Percentiles rank a stretch among this genome's conserved stretches.
Conservation (phyloP, 139 green algal species). For the Micromonas commoda region DNA sequence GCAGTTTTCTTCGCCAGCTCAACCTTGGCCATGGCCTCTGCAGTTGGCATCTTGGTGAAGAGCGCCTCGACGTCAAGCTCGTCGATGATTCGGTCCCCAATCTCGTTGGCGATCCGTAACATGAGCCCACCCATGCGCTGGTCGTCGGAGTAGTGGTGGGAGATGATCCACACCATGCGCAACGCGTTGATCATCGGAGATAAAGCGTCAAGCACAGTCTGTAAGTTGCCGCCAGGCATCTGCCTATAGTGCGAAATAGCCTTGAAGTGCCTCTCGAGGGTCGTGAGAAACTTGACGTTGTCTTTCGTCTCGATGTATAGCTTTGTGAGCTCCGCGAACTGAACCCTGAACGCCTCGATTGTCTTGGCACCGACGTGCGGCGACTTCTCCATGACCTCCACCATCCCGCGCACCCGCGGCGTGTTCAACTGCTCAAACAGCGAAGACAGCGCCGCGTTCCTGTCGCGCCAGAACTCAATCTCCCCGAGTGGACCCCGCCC, state of each 20-base stretch:
- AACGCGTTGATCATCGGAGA: constrained; percentile 81
- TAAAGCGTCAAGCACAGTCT: constrained; percentile 65
- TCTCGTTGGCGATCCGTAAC: constrained; percentile 65
- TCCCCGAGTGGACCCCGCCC: constrained; percentile 68
- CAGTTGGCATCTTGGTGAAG: constrained; percentile 51
- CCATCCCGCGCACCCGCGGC: constrained; percentile 50
- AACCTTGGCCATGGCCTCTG: constrained; percentile 52
- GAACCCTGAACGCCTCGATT: constrained; percentile 49
- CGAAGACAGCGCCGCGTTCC: constrained; percentile 58
- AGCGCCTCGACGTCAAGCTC: constrained; percentile 58
- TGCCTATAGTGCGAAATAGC: constrained; percentile 17
- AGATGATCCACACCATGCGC: constrained; percentile 91
- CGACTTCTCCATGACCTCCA: constrained; percentile 39
- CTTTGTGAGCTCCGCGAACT: constrained; percentile 61
- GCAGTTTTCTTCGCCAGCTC: constrained; percentile 52
- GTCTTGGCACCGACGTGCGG: constrained; percentile 59
- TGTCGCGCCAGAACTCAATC: constrained; percentile 78
- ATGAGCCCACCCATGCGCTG: constrained; percentile 81
- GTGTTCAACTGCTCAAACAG: constrained; percentile 81
- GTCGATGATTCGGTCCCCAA: constrained; percentile 59
- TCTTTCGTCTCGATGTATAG: constrained; percentile 68
- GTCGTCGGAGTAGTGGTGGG: constrained; percentile 73
- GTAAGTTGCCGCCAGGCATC: constrained; percentile 18
- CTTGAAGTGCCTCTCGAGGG: constrained; percentile 85
- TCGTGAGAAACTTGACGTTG: constrained; percentile 90